Evolutionary conservation across 2,329 filamentous ascomycete genomes (phyloP), one percentile per base, ranked within the genome.

Genomic region (Cercospora sojina): DNA sequence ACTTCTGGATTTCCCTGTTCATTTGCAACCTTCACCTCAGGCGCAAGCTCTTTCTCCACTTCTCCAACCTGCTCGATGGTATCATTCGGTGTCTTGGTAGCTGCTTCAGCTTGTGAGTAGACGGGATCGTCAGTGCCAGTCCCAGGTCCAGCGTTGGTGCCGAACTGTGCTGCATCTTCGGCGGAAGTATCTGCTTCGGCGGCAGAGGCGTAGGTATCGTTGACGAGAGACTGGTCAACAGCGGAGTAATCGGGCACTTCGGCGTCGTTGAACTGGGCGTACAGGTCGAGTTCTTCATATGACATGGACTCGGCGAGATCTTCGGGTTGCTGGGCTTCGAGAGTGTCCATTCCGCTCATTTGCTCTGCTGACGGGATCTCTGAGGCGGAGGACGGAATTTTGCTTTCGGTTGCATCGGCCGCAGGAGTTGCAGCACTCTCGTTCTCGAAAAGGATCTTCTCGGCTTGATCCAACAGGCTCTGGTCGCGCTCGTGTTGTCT

Each of bases 91-190:
- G 41, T 13, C 9, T 49, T 10, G 43, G 32, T 47, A 12, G 41
- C 35, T 5, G 41, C 31, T 38, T 49, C 20, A 47, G 47, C 55
- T 53, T 63, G 38, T 7, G 58, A 61, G 27, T 61, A 61, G 6
- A 61, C 58, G 9, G 58, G 58, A 20, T 64, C 65, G 29, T 47
- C 47, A 29, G 27, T 5, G 9, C 43, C 57, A 20, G 31, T 35
- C 4, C 53, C 58, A 35, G 56, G 32, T 5, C 20, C 47, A 8
- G 49, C 27, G 16, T 47, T 47, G 16, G 60, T 56, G 35, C 68
- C 68, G 29, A 70, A 71, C 51, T 71, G 70, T 12, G 64, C 64
- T 12, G 68, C 51, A 25, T 69, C 70, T 61, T 67, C 67, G 8
- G 56, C 63, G 16, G 58, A 18, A 2, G 58, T 61, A n/a, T 61